Base-by-base conservation (phyloP, 2,329 filamentous ascomycete species). In the Aspergillus sp. region DNA sequence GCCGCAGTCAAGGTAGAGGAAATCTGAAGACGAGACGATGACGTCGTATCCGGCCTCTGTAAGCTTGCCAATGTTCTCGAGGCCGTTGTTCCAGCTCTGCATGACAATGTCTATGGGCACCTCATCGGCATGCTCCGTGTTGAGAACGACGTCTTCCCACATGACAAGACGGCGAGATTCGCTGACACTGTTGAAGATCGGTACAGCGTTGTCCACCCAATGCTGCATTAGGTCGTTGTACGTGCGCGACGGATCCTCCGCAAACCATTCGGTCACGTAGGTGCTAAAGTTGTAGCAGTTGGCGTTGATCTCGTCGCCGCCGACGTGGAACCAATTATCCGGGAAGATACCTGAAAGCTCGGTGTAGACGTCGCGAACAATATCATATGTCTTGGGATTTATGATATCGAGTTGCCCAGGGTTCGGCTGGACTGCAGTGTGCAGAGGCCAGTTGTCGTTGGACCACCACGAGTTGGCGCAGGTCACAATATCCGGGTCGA, bases 401-500 rank as follows among this genome's bases (percentile, higher is more conserved):
- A 85, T 75, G 54, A 85, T 82, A 62, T 86, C 84, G 54, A 86
- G 79, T 64, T 86, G 84, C 22, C 84, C 84, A 0, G 84, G 84
- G 67, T 83, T 85, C 1, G 84, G 84, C 74, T 86, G 75, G 8
- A 85, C 82, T 59, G 81, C 84, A 2, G 85, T 87, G 66, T 86
- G 83, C 23, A 80, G 71, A 1, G 79, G 61, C 80, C 80, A 87
- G 65, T 78, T 72, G 61, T 87, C 85, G 69, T 87, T 87, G 43
- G 83, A 85, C 85, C 85, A 87, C 85, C 85, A 87, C 23, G 81
- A 82, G 71, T 87, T 75, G 19, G 73, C 74, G 71, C 85, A 87
- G 13, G 86, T 80, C 30, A 87, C 77, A 59, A 89, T 85, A 25
- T 80, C 77, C 25, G 84, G 78, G 62, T 87, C 83, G 7, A 87